These are phyloP conservation scores for Tilletia caries DNA, from an alignment of 1,284 basidiomycete genomes.

Conservation along the genomic window DNA sequence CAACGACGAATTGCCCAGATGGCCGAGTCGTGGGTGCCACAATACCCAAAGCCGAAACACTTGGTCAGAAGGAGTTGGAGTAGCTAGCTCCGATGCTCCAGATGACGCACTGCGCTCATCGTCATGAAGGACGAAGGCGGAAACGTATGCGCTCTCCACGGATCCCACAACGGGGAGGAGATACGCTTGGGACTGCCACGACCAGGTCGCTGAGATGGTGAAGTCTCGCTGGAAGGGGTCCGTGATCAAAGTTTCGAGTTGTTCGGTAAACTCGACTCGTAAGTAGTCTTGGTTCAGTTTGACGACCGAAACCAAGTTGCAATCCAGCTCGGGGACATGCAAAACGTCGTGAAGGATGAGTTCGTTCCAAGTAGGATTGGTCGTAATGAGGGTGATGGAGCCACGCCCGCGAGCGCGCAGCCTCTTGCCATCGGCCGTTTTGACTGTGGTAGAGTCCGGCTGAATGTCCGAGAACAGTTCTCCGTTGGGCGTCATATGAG, in stretches of 20 bases:
- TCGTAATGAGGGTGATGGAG: background rate
- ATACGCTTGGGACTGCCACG: background rate
- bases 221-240: conserved; percentile 5
- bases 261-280: background rate
- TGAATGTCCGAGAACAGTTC: background rate
- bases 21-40: background rate
- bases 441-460: background rate
- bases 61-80: too few relatives aligned
- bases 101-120: background rate
- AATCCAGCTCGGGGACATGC: background rate
- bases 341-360: background rate
- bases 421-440: background rate
- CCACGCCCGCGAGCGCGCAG: background rate
- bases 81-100: too few relatives aligned
- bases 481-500: background rate
- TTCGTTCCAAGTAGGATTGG: background rate
- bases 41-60: background rate
- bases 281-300: conserved; percentile 1
- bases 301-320: background rate
- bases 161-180: background rate
- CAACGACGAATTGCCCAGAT: background rate
- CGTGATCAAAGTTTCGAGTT: background rate
- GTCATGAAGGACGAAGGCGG: background rate
- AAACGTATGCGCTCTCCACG: background rate
- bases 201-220: background rate